A percentile compares a stretch with the other conserved stretches of the same genome.
These are phyloP conservation scores for Fusarium fujikuroi DNA, from an alignment of 2,329 filamentous ascomycete species.

Conservation along the genomic window DNA sequence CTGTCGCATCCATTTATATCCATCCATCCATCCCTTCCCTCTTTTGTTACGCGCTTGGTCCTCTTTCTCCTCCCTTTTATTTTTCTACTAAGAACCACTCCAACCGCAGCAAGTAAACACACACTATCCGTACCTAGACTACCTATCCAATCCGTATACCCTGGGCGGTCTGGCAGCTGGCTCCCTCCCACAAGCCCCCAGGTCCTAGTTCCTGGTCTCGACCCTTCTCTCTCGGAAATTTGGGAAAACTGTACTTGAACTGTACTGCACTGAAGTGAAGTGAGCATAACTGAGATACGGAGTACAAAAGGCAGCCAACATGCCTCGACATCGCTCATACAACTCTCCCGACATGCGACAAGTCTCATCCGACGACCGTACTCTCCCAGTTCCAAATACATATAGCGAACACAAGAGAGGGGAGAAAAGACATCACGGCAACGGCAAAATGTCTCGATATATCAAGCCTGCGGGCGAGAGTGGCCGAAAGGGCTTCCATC, in stretches of 20 bases:
- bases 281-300: not conserved
- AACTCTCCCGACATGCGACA: slow-evolving; percentile 21
- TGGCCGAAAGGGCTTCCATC: slow-evolving; percentile 57
- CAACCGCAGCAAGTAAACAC: not conserved
- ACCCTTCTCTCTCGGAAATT: slow-evolving; percentile 1
- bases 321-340: slow-evolving; percentile 32
- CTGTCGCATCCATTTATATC: not conserved
- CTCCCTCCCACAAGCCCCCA: not conserved
- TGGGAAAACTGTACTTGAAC: not conserved
- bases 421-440: not conserved
- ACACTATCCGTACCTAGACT: not conserved
- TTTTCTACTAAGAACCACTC: not conserved
- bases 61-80: not conserved
- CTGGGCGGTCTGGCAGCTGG: not conserved
- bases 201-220: slow-evolving; percentile 2
- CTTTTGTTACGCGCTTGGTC: not conserved
- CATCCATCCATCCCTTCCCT: not conserved
- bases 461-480: slow-evolving; percentile 55
- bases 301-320: slow-evolving; percentile 9
- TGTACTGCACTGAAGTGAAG: not conserved
- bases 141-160: not conserved
- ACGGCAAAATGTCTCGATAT: slow-evolving; percentile 24
- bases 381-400: slow-evolving; percentile 45
- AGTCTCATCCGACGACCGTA: slow-evolving; percentile 18
- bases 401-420: slow-evolving; percentile 33